Percentiles rank a stretch among this genome's conserved stretches.
Conservation (phyloP, 2,329 filamentous ascomycete genomes). For the Colletotrichum sp. region DNA sequence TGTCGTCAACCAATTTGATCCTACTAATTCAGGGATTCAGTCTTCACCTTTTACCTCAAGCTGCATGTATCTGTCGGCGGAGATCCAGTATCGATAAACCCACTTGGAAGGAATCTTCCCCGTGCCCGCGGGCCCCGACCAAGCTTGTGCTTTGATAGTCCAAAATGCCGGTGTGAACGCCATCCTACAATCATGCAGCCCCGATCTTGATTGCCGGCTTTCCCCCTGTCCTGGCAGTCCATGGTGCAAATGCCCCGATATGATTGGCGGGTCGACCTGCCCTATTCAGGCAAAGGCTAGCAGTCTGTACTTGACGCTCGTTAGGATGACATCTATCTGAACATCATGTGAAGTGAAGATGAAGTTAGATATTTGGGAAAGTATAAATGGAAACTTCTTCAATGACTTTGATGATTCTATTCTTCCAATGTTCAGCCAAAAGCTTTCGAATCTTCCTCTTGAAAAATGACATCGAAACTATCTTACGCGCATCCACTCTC, state of each 20-base stretch:
- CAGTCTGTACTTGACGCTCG: not conserved
- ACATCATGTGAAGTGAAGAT: not conserved
- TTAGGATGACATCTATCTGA: not conserved
- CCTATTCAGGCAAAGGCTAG: not conserved
- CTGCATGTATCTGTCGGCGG: not conserved
- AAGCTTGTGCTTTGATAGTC: not conserved
- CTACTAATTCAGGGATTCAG: not conserved
- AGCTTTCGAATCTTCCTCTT: not conserved
- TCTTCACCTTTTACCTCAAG: not conserved
- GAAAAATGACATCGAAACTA: not conserved
- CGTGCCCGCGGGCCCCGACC: not conserved
- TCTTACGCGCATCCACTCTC: slow-evolving; percentile 31
- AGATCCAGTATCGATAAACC: not conserved
- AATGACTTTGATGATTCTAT: not conserved
- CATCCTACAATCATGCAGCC: not conserved
- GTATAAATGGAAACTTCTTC: not conserved
- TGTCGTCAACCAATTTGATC: not conserved
- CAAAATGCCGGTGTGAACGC: not conserved
- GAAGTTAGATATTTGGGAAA: not conserved
- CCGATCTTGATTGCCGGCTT: not conserved
- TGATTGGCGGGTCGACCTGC: not conserved
- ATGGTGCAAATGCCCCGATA: not conserved
- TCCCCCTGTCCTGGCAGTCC: not conserved
- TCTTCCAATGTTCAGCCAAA: not conserved
- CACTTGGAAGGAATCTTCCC: not conserved